Evolutionary conservation across 1,139 yeast species (phyloP), one percentile per base, ranked within the genome.

Genomic region (Taphrina populina): DNA sequence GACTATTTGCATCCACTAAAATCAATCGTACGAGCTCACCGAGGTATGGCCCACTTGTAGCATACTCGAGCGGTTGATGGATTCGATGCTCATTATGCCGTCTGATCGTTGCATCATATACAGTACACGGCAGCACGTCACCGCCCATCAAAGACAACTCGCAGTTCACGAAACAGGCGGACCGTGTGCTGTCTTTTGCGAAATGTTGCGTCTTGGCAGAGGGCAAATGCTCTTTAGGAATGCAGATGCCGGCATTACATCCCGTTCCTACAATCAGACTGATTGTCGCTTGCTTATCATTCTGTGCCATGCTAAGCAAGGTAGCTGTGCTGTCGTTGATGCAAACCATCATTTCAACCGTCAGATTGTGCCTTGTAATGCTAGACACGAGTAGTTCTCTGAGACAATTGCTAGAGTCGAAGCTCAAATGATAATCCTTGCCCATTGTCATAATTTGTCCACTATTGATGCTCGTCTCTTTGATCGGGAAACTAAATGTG

Each of bases 221-320:
- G 17, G n/a, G 10, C 19, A 33, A 34, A 4, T 19, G 6, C 11
- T 23, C 3, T 3, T 7, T 32, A 3, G 36, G 29, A 36, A 30
- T 29, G 37, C 24, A 36, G 13, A 30, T 21, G 23, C 71, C 65
- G 13, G 69, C 95, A 68, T 88, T 88, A 43, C 95, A 83, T 64
- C 96, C 96, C 2, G 96, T 88, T 61, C 96, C 96, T 64, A 86
- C 84, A 61, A 88, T 87, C 59, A 88, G 81, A 36, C 95, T 95
- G 63, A 88, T 75, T 4, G 26, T 19, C n/a, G 95, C 84, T 59
- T 76, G 74, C 46, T 84, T 76, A 20, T 73, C 65, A 3, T 80
- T 71, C 69, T 87, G 87, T 19, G 95, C 84, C 65, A 88, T 79
- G 4, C 95, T 80, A 59, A 88, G 73, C 61, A 88, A 75, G 5